Conservation (phyloP, 768 basidiomycete species). For the Collybia nuda region DNA sequence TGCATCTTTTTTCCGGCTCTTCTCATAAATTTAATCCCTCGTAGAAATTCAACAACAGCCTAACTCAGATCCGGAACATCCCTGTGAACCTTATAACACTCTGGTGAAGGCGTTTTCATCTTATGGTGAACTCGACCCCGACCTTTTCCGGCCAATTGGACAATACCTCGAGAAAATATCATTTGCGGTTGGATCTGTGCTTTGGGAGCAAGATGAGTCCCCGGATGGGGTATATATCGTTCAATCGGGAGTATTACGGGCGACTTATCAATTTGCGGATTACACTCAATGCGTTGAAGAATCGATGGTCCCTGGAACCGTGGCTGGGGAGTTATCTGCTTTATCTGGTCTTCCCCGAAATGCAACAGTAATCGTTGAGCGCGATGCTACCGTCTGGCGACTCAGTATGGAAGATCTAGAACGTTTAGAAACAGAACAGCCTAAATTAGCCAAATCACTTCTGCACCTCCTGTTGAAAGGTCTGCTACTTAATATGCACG, state of each 20-base stretch:
- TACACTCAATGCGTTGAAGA: conserved; percentile 72
- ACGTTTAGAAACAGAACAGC: conserved; percentile 65
- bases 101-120: conserved; percentile 80
- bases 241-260: conserved; percentile 82
- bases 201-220: conserved; percentile 78
- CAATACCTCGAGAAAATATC: conserved; percentile 70
- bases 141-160: conserved; percentile 60
- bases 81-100: conserved; percentile 68
- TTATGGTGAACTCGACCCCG: conserved; percentile 55
- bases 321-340: conserved; percentile 90
- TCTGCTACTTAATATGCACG: conserved; percentile 26
- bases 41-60: conserved; percentile 25
- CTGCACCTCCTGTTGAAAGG: conserved; percentile 73
- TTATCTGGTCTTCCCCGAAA: conserved; percentile 80
- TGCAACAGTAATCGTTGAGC: conserved; percentile 82
- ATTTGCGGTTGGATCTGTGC: conserved; percentile 53
- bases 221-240: conserved; percentile 89
- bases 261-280: conserved; percentile 76
- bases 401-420: conserved; percentile 59
- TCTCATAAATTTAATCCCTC: background rate
- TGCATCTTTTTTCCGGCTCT: background rate
- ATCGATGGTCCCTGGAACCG: conserved; percentile 90
- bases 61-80: conserved; percentile 27
- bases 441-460: conserved; percentile 64
- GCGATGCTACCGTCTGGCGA: conserved; percentile 79